Evolutionary conservation across 306 rosid genomes (phyloP).

Genomic region (Comarum palustre): DNA sequence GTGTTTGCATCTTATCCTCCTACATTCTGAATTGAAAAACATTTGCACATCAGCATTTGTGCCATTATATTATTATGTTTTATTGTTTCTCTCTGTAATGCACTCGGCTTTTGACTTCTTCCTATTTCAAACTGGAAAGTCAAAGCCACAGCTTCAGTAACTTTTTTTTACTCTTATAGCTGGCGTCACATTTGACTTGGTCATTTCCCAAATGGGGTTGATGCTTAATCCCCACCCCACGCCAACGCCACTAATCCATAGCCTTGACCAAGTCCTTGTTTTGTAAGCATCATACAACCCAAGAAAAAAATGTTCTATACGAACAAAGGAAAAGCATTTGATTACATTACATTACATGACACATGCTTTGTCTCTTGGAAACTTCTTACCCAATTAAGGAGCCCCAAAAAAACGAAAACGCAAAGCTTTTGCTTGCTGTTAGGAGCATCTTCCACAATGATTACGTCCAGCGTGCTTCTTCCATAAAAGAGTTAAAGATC

Average conservation of each 20-base stretch:
- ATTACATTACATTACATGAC: neutral
- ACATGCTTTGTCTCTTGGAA: neutral
- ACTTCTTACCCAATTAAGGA: neutral
- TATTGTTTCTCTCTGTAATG: neutral
- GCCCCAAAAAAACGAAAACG: neutral
- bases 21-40: neutral
- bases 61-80: neutral
- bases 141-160: neutral
- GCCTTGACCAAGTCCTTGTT: neutral
- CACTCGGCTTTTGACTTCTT: neutral
- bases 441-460: conserved; percentile 6
- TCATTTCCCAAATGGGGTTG: neutral
- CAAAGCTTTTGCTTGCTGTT: neutral
- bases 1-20: neutral
- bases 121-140: neutral
- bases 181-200: neutral
- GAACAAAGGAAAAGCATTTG: neutral
- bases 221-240: neutral
- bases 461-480: conserved; percentile 12
- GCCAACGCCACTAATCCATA: neutral
- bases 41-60: neutral
- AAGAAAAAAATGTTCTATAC: neutral
- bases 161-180: neutral
- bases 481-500: neutral
- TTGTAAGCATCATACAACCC: neutral